These are phyloP conservation scores for Neospermospora avenae DNA, from an alignment of 2,329 filamentous ascomycete genomes.

Conservation along the genomic window DNA sequence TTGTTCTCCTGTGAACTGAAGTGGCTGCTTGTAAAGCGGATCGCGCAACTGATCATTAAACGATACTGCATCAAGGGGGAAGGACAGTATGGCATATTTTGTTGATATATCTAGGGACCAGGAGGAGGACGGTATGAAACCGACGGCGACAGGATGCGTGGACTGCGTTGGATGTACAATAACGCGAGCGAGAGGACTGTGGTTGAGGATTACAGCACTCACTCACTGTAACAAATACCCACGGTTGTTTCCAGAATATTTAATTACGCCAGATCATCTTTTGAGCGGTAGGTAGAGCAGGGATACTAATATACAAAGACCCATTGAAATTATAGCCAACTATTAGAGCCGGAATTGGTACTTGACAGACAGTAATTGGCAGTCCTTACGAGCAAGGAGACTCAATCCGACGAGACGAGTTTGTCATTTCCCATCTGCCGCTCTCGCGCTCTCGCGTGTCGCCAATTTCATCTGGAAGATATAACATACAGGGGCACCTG, in stretches of 20 bases:
- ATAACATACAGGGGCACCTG: no score
- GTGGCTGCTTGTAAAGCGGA: neutral
- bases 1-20: neutral
- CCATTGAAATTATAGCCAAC: no score
- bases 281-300: neutral
- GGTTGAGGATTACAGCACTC: neutral
- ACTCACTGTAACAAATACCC: neutral
- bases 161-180: neutral
- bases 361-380: no score
- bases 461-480: no score
- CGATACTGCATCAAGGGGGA: neutral
- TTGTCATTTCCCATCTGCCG: no score
- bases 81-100: neutral
- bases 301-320: neutral
- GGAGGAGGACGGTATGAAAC: neutral
- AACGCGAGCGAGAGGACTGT: neutral
- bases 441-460: no score
- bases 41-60: neutral
- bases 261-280: neutral
- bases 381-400: no score
- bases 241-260: no score
- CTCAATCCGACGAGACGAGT: no score
- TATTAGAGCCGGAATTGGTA: no score
- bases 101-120: neutral
- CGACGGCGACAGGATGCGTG: neutral